Conservation (phyloP, 1,284 basidiomycete genomes). For the Flammula alnicola region DNA sequence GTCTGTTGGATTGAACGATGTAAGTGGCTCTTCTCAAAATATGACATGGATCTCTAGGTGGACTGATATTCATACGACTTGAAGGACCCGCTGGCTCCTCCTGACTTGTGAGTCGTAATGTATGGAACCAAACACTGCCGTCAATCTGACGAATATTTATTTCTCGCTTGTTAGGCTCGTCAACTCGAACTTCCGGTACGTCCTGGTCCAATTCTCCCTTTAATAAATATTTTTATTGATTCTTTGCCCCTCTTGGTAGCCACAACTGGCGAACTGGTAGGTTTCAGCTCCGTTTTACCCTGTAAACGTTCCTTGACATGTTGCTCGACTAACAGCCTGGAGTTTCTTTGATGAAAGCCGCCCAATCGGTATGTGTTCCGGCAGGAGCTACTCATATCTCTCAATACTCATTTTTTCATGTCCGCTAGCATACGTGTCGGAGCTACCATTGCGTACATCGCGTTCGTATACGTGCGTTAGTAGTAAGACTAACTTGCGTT, state of each 20-base stretch:
- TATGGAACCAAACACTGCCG: neutral
- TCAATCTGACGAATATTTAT: neutral
- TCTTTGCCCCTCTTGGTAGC: slow-evolving; percentile 4
- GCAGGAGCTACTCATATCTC: no score
- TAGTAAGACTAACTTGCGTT: neutral
- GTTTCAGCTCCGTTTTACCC: slow-evolving; percentile 1
- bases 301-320: neutral
- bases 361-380: slow-evolving; percentile 44
- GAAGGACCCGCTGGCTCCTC: slow-evolving; percentile 64
- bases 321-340: slow-evolving; percentile 39
- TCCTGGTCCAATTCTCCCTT: neutral
- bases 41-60: neutral
- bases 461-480: slow-evolving; percentile 16
- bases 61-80: neutral
- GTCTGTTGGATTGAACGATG: slow-evolving; percentile 60
- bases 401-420: neutral
- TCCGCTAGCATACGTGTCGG: slow-evolving; percentile 41
- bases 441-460: slow-evolving; percentile 40
- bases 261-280: slow-evolving; percentile 63
- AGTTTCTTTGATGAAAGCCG: slow-evolving; percentile 46
- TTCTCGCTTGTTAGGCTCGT: slow-evolving; percentile 43
- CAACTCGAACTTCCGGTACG: slow-evolving; percentile 54
- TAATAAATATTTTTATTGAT: neutral
- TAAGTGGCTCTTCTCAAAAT: slow-evolving; percentile 33
- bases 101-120: slow-evolving; percentile 42